A percentile compares a stretch with the other conserved stretches of the same genome.
Conservation (phyloP, 176 grass and related monocot species). For the Zizania latifolia region DNA sequence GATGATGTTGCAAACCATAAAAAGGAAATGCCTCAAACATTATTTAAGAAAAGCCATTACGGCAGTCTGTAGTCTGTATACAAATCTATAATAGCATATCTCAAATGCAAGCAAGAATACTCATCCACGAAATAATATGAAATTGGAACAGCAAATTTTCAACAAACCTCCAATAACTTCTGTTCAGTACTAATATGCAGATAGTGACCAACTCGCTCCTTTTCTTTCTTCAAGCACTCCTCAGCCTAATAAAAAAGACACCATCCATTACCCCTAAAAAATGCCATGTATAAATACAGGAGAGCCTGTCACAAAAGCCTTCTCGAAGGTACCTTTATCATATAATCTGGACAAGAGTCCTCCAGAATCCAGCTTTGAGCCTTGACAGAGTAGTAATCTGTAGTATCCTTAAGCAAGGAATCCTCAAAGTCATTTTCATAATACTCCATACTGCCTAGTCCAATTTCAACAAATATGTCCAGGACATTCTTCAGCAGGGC, state of each 20-base stretch:
- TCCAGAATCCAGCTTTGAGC: slow-evolving; percentile 90
- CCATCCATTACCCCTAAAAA: slow-evolving; percentile 3
- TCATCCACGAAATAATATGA: not conserved
- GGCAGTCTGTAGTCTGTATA: slow-evolving; percentile 1
- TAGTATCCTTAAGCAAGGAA: slow-evolving; percentile 84
- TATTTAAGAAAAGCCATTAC: not conserved
- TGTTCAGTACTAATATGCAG: slow-evolving; percentile 90
- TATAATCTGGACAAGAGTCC: slow-evolving; percentile 93
- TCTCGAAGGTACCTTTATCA: slow-evolving; percentile 73
- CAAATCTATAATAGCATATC: not conserved
- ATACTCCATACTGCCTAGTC: slow-evolving; percentile 66
- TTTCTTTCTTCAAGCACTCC: slow-evolving; percentile 83
- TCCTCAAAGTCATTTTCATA: slow-evolving; percentile 91
- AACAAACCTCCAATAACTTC: slow-evolving; percentile 83
- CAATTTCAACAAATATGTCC: slow-evolving; percentile 97
- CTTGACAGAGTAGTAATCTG: slow-evolving; percentile 85
- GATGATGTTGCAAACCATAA: not conserved
- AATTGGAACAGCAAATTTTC: slow-evolving; percentile 1
- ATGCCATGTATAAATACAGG: not conserved
- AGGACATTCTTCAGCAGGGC: slow-evolving; percentile 91
- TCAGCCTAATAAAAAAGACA: slow-evolving; percentile 63
- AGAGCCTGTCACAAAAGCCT: not conserved
- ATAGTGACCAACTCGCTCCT: slow-evolving; percentile 90
- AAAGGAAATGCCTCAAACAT: not conserved
- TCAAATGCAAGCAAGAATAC: not conserved